A percentile compares a stretch with the other conserved stretches of the same genome.
Evolutionary conservation across 768 basidiomycete genomes (phyloP).

Genomic region (Royoungia palumana): DNA sequence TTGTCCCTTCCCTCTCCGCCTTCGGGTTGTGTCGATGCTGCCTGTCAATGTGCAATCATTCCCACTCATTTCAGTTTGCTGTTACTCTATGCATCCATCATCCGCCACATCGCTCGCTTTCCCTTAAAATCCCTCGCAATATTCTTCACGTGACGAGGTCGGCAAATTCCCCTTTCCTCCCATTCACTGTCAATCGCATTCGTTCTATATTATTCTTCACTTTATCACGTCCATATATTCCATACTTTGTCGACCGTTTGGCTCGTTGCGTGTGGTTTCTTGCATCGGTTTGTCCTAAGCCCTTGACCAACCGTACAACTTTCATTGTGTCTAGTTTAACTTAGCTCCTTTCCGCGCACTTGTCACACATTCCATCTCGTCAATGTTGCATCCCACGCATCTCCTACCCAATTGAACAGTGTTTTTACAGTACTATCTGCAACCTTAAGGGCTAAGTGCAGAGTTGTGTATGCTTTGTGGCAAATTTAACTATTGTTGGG

Average conservation of each 20-base stretch:
- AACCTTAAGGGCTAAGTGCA: conserved; percentile 31
- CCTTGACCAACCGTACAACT: conserved; percentile 24
- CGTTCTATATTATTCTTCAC: conserved; percentile 81
- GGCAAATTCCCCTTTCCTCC: conserved; percentile 46
- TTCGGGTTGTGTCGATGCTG: conserved; percentile 15
- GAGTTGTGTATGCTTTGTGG: conserved; percentile 18
- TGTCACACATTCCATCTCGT: conserved; percentile 33
- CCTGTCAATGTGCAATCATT: conserved; percentile 36
- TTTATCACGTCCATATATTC: conserved; percentile 52
- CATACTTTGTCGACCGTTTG: conserved; percentile 35
- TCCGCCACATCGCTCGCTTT: conserved; percentile 47
- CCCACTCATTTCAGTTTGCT: conserved; percentile 39
- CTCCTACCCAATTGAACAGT: conserved; percentile 39
- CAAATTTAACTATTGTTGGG: background rate
- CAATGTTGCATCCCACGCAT: conserved; percentile 45
- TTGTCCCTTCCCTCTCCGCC: conserved; percentile 9
- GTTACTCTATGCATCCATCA: conserved; percentile 57
- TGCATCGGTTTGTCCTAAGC: conserved; percentile 28
- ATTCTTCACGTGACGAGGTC: conserved; percentile 49
- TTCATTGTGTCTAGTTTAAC: conserved; percentile 34
- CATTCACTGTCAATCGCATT: conserved; percentile 46
- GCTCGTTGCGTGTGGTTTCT: conserved; percentile 34
- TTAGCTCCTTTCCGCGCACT: conserved; percentile 25
- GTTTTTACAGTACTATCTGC: conserved; percentile 35
- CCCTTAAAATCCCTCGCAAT: conserved; percentile 41